Evolutionary conservation across 331 rosid genomes (phyloP).

Genomic region (Malus hybrid): DNA sequence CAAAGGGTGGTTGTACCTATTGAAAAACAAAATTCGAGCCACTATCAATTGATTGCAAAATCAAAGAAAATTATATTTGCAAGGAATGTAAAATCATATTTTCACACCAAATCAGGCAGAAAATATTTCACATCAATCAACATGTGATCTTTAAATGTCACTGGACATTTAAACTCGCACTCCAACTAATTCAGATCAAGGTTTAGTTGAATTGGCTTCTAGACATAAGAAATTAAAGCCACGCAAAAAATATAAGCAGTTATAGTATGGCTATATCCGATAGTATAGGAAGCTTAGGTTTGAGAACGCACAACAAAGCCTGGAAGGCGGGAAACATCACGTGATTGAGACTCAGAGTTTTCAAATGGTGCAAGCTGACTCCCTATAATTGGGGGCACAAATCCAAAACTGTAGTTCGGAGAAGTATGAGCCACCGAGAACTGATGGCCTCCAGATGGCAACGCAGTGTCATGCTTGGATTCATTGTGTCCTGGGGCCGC

Average conservation of each 20-base stretch:
- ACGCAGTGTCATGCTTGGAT: constrained; percentile 55
- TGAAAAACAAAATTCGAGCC: constrained; percentile 5
- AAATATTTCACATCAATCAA: neutral
- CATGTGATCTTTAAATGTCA: neutral
- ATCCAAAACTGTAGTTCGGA: constrained; percentile 66
- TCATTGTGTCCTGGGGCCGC: constrained; percentile 51
- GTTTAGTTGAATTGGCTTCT: neutral
- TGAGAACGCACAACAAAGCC: constrained; percentile 62
- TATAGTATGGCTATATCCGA: neutral
- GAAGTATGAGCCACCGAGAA: constrained; percentile 53
- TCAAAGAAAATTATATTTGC: neutral
- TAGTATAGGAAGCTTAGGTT: neutral
- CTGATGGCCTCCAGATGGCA: constrained; percentile 68
- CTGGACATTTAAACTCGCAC: neutral
- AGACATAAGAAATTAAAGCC: neutral
- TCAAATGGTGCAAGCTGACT: constrained; percentile 69
- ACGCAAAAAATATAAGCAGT: neutral
- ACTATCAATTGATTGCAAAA: neutral
- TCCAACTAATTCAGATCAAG: neutral
- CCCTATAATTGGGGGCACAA: constrained; percentile 70
- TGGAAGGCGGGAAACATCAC: constrained; percentile 67
- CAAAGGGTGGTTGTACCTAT: constrained; percentile 76
- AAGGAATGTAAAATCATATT: neutral
- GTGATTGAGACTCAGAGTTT: constrained; percentile 73
- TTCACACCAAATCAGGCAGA: neutral